Evolutionary conservation across 2,329 filamentous ascomycete genomes (phyloP), one percentile per base, ranked within the genome.

Genomic region (Alternaria metachromatica): DNA sequence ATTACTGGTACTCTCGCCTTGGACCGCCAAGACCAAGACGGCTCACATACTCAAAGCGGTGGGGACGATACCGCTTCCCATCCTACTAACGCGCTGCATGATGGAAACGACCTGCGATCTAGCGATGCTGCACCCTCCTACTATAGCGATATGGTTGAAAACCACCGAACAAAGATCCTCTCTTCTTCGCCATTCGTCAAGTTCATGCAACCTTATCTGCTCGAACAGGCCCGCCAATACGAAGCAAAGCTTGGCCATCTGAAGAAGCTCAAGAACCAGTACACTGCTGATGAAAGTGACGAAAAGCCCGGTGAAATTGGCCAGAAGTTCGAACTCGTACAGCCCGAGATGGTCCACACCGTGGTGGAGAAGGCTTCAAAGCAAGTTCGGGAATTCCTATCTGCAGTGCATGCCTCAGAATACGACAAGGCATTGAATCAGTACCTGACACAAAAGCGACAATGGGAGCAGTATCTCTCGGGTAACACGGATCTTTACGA

Each of bases 141-240:
- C 75, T 98, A 98, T 77, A 94, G 94, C 76, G 93, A 97, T 76
- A 93, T 97, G 86, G 94, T 98, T 41, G 90, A 93, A 61, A 95
- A 97, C 73, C 94, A 97, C 74, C 89, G 96, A 74, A 97, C 94
- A 6, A 96, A 95, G 75, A 91, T 99, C 48, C 83, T 99, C 6
- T 99, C 96, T 2, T 93, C 94, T 1, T 99, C 96, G 0, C 96
- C 96, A 0, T 98, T 97, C 76, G 96, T 99, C 68, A 95, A 93
- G 74, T 99, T 98, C 76, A 91, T 92, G 68, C 93, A 96, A 76
- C 96, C 96, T 1, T 97, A 98, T 79, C 87, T 98, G 23, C 86
- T 99, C 41, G 96, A 96, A 86, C 93, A 92, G 75, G 92, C 96
- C 45, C 90, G 96, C 54, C 94, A 97, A 77, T 92, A 97, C 75